Evolutionary conservation across 2,329 filamentous ascomycete genomes (phyloP), one percentile per base, ranked within the genome.

Genomic region (Aspergillus fischeri): DNA sequence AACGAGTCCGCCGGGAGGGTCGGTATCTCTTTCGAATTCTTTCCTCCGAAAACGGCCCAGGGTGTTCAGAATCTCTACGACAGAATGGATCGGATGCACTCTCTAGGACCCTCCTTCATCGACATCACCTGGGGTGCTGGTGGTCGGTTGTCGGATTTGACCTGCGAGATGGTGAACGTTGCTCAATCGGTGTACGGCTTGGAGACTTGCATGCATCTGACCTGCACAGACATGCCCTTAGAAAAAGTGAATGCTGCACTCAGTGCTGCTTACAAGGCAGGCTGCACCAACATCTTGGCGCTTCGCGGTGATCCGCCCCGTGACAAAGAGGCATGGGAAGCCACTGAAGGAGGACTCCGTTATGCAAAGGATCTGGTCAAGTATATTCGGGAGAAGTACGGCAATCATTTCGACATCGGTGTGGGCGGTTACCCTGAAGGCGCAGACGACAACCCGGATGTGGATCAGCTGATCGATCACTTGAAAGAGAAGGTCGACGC

Each of bases 11-110:
- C 87, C 70, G 86, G 87, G 73, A 85, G 89, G 69, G 89, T 92
- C 57, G 94, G 92, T 72, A 97, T 97, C 82, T 99, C 94, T 59
- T 99, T 99, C 80, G 94, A 99, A 77, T 99, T 96, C 82, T 99
- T 99, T 78, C 94, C 94, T 52, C 94, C 94, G 42, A 99, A 99
- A 81, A 99, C 94, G 3, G 75, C 76, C 24, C 76, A 80, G 78
- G 94, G 94, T 82, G 93, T 99, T 11, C 94, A 99, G 79, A 99
- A 99, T 75, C 87, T 99, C 57, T 99, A 99, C 82, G 94, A 99
- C 68, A 91, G 94, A 67, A 97, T 99, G 90, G 94, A 99, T 78
- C 92, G 92, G 77, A 99, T 99, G 94, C 92, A 96, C 77, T 86
- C 88, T 69, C 85, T 95, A 62, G 94, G 92, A 1, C 94, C 93